Conservation (phyloP, 73 alveolate species). For the Strombidium stylifer region DNA sequence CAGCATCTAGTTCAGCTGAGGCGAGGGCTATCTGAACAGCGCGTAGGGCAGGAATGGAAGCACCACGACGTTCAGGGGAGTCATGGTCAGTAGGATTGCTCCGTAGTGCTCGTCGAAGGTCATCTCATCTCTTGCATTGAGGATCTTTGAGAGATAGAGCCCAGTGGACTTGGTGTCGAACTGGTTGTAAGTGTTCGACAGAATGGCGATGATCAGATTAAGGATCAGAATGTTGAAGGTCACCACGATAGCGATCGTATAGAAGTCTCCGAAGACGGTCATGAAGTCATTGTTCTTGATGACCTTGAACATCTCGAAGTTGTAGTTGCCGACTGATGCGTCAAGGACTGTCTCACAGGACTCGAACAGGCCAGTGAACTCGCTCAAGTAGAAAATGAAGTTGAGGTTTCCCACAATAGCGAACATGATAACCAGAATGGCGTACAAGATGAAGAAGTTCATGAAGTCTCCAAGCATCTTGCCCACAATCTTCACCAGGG, state of each 20-base stretch:
- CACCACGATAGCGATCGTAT: no score
- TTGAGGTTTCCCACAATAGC: neutral
- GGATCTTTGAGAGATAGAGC: neutral
- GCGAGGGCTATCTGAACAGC: neutral
- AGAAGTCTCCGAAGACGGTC: no score
- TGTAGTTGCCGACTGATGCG: neutral
- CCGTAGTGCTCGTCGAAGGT: neutral
- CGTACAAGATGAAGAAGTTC: neutral
- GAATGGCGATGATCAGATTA: neutral
- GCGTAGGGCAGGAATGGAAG: neutral
- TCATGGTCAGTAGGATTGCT: neutral
- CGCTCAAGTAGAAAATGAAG: neutral
- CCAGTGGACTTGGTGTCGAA: neutral
- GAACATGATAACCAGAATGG: neutral
- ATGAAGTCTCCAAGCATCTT: constrained; percentile 2
- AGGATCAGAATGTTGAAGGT: neutral
- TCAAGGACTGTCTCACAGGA: neutral
- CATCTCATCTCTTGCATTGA: neutral
- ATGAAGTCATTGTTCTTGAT: neutral
- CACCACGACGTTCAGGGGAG: neutral
- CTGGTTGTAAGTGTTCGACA: neutral
- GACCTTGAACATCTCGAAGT: neutral
- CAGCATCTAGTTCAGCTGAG: neutral
- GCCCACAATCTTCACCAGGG: neutral
- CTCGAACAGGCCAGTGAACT: neutral